Evolutionary conservation across 2,329 filamentous ascomycete species (phyloP), one percentile per base, ranked within the genome.

Genomic region (Albophoma yamanashiensis): DNA sequence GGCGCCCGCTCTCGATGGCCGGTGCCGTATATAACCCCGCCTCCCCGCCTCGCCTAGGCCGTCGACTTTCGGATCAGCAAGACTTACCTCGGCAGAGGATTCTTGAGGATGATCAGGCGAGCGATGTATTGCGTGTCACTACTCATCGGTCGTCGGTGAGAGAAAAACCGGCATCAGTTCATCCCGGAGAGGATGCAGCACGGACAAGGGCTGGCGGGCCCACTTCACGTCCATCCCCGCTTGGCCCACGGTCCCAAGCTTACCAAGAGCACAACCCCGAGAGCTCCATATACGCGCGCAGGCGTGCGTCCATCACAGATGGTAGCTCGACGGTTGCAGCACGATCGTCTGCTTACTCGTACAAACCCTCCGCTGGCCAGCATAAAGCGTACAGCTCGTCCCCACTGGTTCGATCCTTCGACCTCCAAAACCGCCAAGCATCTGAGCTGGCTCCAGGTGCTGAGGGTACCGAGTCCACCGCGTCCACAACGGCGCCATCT

Each of bases 401-500:
- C 1, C 84, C 85, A 2, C 73, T 88, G 57, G 82, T 80, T 12
- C 78, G 68, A 53, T 72, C 72, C 3, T 71, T 73, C 36, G 73
- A 76, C 31, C 67, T 71, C 20, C 69, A 69, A n/a, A 64, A 62
- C 14, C 67, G 69, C 20, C 63, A 66, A n/a, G 63, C 58, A 4
- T 56, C 65, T 12, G 73, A 76, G 40, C 60, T 64, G 12, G 64
- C 71, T 50, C 76, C 82, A 61, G 75, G 73, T 22, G 66, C 78
- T 36, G 87, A 92, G 67, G 88, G 87, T 11, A 92, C 91, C 0
- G 91, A 94, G 67, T 97, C 94, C 0, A 93, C 89, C 0, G 82
- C 89, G 40, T 97, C 94, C 0, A 94, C 91, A 0, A 92, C 88
- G 1, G 91, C 91, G 1, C 91, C 92, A 15, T 95, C 92, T 2